A percentile compares a stretch with the other conserved stretches of the same genome.
Evolutionary conservation across 352 stramenopile species (phyloP).

Genomic region (Pythium brassicae): DNA sequence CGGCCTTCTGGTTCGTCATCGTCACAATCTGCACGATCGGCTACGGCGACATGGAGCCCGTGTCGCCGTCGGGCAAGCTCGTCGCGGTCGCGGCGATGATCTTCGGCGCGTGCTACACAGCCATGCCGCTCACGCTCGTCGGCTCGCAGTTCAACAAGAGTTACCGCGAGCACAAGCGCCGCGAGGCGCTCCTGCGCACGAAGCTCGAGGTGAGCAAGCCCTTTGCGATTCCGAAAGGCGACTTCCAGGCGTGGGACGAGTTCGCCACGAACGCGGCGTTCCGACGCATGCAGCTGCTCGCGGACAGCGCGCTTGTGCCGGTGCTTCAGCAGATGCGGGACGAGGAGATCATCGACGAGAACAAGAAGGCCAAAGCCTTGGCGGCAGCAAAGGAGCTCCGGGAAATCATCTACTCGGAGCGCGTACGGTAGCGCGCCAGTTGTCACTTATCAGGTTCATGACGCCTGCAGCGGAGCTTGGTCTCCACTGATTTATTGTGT

Average conservation of each 20-base stretch:
- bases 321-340: conserved; percentile 44
- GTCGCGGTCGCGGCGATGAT: conserved; percentile 77
- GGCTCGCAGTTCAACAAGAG: conserved; percentile 81
- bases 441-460: not conserved
- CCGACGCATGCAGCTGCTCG: conserved; percentile 27
- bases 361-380: conserved; percentile 29
- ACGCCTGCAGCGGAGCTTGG: conserved; percentile 1
- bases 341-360: conserved; percentile 42
- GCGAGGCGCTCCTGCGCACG: conserved; percentile 60
- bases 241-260: conserved; percentile 45
- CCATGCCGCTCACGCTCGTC: conserved; percentile 76
- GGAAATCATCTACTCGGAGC: conserved; percentile 39
- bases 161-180: conserved; percentile 74
- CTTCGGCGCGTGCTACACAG: conserved; percentile 77
- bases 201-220: conserved; percentile 73
- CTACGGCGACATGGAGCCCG: conserved; percentile 75
- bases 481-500: not conserved
- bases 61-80: conserved; percentile 60
- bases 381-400: conserved; percentile 38
- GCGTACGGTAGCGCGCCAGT: conserved; percentile 18
- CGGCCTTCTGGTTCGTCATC: conserved; percentile 83
- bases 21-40: conserved; percentile 70
- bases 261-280: conserved; percentile 56
- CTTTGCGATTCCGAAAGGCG: conserved; percentile 31
- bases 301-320: conserved; percentile 32